Evolutionary conservation across 495 filamentous ascomycete genomes (phyloP).

Genomic region (Aspergillus conjunctus): DNA sequence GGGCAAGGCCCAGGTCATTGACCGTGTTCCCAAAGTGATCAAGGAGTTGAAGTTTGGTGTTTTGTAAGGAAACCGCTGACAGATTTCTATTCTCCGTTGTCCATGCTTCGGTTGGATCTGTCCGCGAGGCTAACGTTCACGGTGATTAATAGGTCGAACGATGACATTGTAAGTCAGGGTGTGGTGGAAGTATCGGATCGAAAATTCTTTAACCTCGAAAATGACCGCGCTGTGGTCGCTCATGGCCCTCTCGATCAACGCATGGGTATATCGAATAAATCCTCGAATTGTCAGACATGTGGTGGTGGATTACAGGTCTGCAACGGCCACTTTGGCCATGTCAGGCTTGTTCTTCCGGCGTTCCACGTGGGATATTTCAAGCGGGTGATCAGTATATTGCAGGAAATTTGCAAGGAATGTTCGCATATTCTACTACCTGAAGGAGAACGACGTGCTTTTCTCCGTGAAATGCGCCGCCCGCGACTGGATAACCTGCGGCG

Average conservation of each 20-base stretch:
- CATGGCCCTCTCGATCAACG: slow-evolving; percentile 86
- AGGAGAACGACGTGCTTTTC: slow-evolving; percentile 65
- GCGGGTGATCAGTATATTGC: slow-evolving; percentile 82
- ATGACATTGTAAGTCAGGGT: slow-evolving; percentile 92
- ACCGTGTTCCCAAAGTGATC: slow-evolving; percentile 85
- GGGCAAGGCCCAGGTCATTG: slow-evolving; percentile 86
- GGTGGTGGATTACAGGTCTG: slow-evolving; percentile 73
- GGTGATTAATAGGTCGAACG: slow-evolving; percentile 62
- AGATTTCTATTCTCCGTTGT: slow-evolving; percentile 18
- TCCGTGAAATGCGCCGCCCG: slow-evolving; percentile 77
- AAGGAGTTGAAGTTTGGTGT: slow-evolving; percentile 93
- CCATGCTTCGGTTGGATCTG: slow-evolving; percentile 1
- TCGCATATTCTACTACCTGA: slow-evolving; percentile 77
- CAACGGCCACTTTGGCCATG: slow-evolving; percentile 93
- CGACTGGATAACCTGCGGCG: slow-evolving; percentile 84
- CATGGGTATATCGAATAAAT: slow-evolving; percentile 85
- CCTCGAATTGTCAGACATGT: slow-evolving; percentile 77
- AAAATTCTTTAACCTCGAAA: slow-evolving; percentile 83
- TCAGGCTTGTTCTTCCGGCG: slow-evolving; percentile 82
- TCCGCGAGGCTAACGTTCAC: slow-evolving; percentile 14
- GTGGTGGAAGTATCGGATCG: slow-evolving; percentile 90
- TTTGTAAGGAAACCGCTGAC: slow-evolving; percentile 56
- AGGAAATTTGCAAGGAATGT: slow-evolving; percentile 84
- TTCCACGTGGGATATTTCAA: slow-evolving; percentile 97
- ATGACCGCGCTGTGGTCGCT: slow-evolving; percentile 65